Evolutionary conservation across 2,329 filamentous ascomycete species (phyloP).

Genomic region (Penicillium digitatum): DNA sequence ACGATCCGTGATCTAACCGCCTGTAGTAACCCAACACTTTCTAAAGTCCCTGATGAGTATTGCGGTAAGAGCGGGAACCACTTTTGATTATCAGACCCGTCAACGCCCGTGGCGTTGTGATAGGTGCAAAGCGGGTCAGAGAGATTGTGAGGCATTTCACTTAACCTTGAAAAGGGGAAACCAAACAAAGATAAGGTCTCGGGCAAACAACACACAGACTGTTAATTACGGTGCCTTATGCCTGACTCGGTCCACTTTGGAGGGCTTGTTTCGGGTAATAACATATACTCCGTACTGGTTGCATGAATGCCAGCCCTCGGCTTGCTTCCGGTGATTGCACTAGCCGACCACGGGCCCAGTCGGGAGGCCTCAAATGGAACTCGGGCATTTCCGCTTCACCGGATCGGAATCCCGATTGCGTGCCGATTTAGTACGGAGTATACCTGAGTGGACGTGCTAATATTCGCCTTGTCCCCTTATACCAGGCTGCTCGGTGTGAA

Average conservation of each 20-base stretch:
- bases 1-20: conserved; percentile 5
- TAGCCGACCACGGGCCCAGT: conserved; percentile 14
- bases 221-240: not conserved
- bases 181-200: conserved; percentile 4
- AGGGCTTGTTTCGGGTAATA: not conserved
- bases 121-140: not conserved
- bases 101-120: conserved; percentile 1
- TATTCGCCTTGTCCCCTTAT: not conserved
- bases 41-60: not conserved
- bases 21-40: not conserved
- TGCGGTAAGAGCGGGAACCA: conserved; percentile 5
- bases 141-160: not conserved
- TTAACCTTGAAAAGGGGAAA: not conserved
- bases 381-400: conserved; percentile 22
- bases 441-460: conserved; percentile 11
- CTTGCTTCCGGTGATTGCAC: not conserved
- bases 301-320: conserved; percentile 8
- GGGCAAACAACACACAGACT: not conserved
- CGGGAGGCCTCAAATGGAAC: conserved; percentile 16
- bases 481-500: conserved; percentile 3
- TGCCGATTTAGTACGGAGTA: conserved; percentile 15
- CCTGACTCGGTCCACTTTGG: not conserved
- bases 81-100: not conserved
- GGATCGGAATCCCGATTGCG: conserved; percentile 21
- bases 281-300: not conserved